phyloP scores from a whole-genome alignment of 805 yeast species.

The Starmerella apicola region DNA sequence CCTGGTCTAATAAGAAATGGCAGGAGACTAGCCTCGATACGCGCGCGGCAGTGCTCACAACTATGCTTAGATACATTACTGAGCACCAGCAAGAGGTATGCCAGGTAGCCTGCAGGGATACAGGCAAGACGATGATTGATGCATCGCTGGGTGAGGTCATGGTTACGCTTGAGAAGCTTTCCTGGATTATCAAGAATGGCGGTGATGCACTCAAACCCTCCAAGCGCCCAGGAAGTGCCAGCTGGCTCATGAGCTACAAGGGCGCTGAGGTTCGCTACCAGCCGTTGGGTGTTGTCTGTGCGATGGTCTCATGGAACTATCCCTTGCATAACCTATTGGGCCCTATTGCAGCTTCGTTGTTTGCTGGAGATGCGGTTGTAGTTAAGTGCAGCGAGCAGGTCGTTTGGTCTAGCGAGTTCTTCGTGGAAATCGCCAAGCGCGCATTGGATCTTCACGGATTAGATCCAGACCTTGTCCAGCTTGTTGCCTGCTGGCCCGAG shows the following conservation, averaged over 20 bases:
- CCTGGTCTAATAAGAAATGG: slow-evolving; percentile 37
- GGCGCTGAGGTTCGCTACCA: slow-evolving; percentile 89
- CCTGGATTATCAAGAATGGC: slow-evolving; percentile 82
- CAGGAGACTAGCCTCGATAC: slow-evolving; percentile 43
- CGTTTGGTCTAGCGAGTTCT: slow-evolving; percentile 83
- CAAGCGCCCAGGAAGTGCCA: slow-evolving; percentile 75
- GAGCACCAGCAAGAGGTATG: slow-evolving; percentile 80
- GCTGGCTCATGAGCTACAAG: slow-evolving; percentile 74
- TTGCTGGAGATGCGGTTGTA: slow-evolving; percentile 84
- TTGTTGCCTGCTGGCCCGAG: slow-evolving; percentile 79
- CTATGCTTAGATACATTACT: slow-evolving; percentile 58
- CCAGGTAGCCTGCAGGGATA: slow-evolving; percentile 87
- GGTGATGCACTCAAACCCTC: slow-evolving; percentile 57
- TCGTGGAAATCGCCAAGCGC: slow-evolving; percentile 54
- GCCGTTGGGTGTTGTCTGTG: slow-evolving; percentile 81
- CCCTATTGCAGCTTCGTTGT: slow-evolving; percentile 77
- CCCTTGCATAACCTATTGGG: slow-evolving; percentile 93
- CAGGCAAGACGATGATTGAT: slow-evolving; percentile 91
- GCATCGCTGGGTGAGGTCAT: slow-evolving; percentile 84
- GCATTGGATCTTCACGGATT: slow-evolving; percentile 64
- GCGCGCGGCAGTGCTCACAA: slow-evolving; percentile 56
- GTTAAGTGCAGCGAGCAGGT: slow-evolving; percentile 94
- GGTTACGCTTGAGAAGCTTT: slow-evolving; percentile 85
- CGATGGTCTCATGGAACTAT: slow-evolving; percentile 93
- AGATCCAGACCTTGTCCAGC: slow-evolving; percentile 73